Evolutionary conservation across 148 eudicot genomes (phyloP).

Genomic region (Linanthus parryae): DNA sequence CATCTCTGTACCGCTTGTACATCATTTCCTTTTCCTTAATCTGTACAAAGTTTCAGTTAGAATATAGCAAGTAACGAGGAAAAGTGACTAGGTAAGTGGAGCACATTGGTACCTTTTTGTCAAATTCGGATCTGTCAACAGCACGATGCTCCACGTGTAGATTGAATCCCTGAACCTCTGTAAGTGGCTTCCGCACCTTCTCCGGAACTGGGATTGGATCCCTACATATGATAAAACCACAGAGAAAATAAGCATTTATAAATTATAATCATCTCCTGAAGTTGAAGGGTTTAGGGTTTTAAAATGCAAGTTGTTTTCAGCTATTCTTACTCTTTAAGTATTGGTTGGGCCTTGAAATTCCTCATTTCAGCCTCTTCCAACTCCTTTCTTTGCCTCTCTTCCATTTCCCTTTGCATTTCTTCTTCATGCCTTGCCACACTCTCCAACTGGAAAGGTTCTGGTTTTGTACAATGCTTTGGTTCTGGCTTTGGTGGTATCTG

Average conservation of each 20-base stretch:
- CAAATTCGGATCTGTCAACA: slow-evolving; percentile 84
- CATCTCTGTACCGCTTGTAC: slow-evolving; percentile 90
- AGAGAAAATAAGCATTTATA: no score
- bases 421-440: slow-evolving; percentile 83
- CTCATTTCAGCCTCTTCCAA: slow-evolving; percentile 79
- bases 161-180: slow-evolving; percentile 79
- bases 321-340: slow-evolving; percentile 61
- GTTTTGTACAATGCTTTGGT: slow-evolving; percentile 75
- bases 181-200: slow-evolving; percentile 78
- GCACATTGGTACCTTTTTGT: slow-evolving; percentile 35
- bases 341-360: slow-evolving; percentile 79
- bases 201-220: slow-evolving; percentile 88
- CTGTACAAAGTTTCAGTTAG: slow-evolving; percentile 16
- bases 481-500: slow-evolving; percentile 94
- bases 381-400: slow-evolving; percentile 67
- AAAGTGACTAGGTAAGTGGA: neutral
- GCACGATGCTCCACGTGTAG: slow-evolving; percentile 72
- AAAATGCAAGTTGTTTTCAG: no score
- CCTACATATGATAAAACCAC: slow-evolving; percentile 42
- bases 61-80: neutral
- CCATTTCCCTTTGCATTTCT: slow-evolving; percentile 81
- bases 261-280: no score
- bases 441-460: slow-evolving; percentile 83
- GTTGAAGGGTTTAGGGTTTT: no score
- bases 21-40: slow-evolving; percentile 78